phyloP scores from a whole-genome alignment of 768 basidiomycete genomes.

The Trametes coccinea region DNA sequence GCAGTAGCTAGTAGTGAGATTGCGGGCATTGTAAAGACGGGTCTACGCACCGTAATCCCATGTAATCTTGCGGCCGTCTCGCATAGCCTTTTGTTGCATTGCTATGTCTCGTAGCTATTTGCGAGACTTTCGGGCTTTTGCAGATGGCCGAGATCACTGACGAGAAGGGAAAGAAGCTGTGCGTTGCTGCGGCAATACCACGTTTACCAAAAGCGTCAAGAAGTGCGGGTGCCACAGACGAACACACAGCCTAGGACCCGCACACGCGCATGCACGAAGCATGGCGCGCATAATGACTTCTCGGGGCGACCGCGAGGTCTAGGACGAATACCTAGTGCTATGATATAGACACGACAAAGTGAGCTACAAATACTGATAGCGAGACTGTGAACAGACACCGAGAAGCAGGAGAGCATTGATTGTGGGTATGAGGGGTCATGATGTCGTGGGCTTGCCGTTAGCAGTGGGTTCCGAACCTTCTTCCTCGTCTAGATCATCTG shows the following conservation, averaged over 20 bases:
- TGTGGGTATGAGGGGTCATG: conserved; percentile 13
- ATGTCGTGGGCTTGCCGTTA: conserved; percentile 22
- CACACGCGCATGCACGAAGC: too few relatives aligned
- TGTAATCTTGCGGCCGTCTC: too few relatives aligned
- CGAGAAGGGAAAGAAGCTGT: not conserved
- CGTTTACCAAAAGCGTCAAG: not conserved
- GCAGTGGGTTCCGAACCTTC: conserved; percentile 25
- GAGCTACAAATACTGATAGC: conserved; percentile 21
- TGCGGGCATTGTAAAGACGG: too few relatives aligned
- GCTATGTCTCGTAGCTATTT: too few relatives aligned
- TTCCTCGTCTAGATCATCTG: conserved; percentile 58
- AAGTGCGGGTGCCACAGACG: not conserved
- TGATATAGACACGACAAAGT: conserved; percentile 4
- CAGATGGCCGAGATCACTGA: not conserved
- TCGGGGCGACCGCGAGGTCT: too few relatives aligned
- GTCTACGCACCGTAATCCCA: too few relatives aligned
- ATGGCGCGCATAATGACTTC: not conserved
- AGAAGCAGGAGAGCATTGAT: not conserved
- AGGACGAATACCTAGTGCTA: not conserved
- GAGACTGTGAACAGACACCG: conserved; percentile 9
- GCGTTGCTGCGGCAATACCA: not conserved
- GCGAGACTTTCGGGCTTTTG: too few relatives aligned
- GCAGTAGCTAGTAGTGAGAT: too few relatives aligned
- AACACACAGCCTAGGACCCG: not conserved
- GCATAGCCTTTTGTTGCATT: too few relatives aligned